Conservation (phyloP, 2,329 filamentous ascomycete genomes). For the Verticillium nonalfalfae region DNA sequence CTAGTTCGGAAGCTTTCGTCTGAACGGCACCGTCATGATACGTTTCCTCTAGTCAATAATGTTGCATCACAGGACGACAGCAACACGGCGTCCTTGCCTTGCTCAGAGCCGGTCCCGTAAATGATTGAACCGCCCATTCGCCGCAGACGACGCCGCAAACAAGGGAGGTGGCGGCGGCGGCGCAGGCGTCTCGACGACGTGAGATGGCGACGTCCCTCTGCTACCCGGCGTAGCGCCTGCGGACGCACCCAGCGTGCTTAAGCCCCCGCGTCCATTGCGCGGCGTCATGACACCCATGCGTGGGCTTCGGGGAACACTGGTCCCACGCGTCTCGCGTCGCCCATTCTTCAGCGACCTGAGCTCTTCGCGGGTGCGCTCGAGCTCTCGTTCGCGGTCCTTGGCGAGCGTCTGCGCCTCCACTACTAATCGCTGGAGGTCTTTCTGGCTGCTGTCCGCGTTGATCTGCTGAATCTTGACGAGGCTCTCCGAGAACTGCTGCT, state of each 20-base stretch:
- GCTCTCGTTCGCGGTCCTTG: conserved; percentile 44
- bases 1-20: conserved; percentile 1
- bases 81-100: conserved; percentile 3
- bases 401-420: conserved; percentile 33
- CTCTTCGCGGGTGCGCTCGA: conserved; percentile 42
- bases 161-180: conserved; percentile 20
- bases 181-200: conserved; percentile 13
- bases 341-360: conserved; percentile 38
- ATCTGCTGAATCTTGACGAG: conserved; percentile 39
- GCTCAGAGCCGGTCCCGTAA: conserved; percentile 28
- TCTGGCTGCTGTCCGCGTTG: conserved; percentile 29
- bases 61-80: background rate
- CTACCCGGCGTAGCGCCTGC: conserved; percentile 20
- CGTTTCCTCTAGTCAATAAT: conserved; percentile 1
- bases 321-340: conserved; percentile 48
- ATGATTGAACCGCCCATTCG: conserved; percentile 35
- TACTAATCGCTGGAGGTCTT: conserved; percentile 28
- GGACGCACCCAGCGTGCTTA: conserved; percentile 23
- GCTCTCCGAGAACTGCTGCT: conserved; percentile 35
- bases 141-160: conserved; percentile 26
- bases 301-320: conserved; percentile 53
- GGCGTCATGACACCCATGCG: conserved; percentile 48
- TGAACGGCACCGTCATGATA: background rate
- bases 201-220: conserved; percentile 43
- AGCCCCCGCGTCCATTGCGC: conserved; percentile 20